A percentile compares a stretch with the other conserved stretches of the same genome.
These are phyloP conservation scores for Verticillium nubilum DNA, from an alignment of 2,329 filamentous ascomycete genomes.

Conservation along the genomic window DNA sequence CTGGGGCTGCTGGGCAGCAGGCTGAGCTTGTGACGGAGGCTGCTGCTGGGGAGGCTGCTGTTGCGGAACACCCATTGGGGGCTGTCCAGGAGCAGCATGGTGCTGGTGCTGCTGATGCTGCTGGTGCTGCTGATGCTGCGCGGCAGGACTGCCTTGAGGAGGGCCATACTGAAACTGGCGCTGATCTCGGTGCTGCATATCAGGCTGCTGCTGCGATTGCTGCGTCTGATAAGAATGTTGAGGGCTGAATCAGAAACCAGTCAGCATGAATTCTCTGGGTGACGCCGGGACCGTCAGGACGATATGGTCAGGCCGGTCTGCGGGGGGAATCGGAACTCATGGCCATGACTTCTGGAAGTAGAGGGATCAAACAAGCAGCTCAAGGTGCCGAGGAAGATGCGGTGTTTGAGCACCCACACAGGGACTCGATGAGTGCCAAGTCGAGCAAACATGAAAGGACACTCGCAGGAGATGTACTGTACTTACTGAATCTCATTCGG, in stretches of 20 bases:
- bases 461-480: conserved; percentile 10
- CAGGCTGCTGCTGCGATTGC: conserved; percentile 44
- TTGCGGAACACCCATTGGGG: conserved; percentile 15
- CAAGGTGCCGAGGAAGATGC: no score
- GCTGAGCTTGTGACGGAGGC: conserved; percentile 29
- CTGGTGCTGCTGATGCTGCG: conserved; percentile 25
- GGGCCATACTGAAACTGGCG: conserved; percentile 35
- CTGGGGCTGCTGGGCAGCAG: conserved; percentile 26
- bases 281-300: no score
- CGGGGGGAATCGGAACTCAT: no score
- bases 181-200: conserved; percentile 42
- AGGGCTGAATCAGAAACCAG: conserved; percentile 26
- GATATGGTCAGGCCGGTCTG: no score
- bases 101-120: conserved; percentile 18
- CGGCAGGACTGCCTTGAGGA: conserved; percentile 31
- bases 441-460: conserved; percentile 11
- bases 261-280: conserved; percentile 27
- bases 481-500: conserved; percentile 56
- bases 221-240: conserved; percentile 41
- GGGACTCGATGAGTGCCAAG: not conserved
- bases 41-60: conserved; percentile 21
- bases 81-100: conserved; percentile 12
- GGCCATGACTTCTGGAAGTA: no score
- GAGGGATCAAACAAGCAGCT: no score
- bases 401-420: not conserved